Evolutionary conservation across 1,284 basidiomycete species (phyloP), one percentile per base, ranked within the genome.

Genomic region (Caloboletus firmus): DNA sequence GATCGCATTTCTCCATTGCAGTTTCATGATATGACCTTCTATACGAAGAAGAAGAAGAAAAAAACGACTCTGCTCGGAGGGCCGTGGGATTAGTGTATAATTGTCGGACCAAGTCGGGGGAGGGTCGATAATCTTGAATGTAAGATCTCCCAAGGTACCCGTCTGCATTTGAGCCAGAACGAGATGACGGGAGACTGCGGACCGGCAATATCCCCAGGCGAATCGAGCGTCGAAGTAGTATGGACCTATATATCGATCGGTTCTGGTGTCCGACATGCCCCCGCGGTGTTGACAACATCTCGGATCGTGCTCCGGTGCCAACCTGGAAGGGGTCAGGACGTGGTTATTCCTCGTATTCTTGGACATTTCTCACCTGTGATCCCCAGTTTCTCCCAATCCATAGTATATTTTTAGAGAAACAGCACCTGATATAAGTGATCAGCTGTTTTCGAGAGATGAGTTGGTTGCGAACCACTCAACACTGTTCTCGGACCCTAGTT

Each of bases 361-460:
- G 10, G 9, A 13, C 9, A n/a, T 15, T 35, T 32, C 60, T 54
- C 35, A 57, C 62, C 53, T 52, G 42, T 43, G 11, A 62, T 32
- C n/a, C 62, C 62, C 17, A 60, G 37, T 31, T 60, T 58, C 39
- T 62, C 42, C 53, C 58, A 62, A 24, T 62, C 51, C n/a, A n/a
- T n/a, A n/a, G n/a, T 60, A 15, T 17, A 26, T 20, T 17, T n/a
- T 17, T 10, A 26, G 18, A 2, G 45, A 43, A 37, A 22, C 15
- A 31, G 7, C 20, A 18, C 5, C 18, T 20, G 30, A 39, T 17
- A 9, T 55, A 26, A 45, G 17, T 24, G 5, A 49, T 22, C n/a
- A 45, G 15, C 24, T n/a, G 24, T 39, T 30, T 17, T 3, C n/a
- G n/a, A n/a, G 15, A 26, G 57, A 39, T 12, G 31, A 40, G 11